Evolutionary conservation across 345 rosid genomes (phyloP), one percentile per base, ranked within the genome.

Genomic region (Acer negundo): DNA sequence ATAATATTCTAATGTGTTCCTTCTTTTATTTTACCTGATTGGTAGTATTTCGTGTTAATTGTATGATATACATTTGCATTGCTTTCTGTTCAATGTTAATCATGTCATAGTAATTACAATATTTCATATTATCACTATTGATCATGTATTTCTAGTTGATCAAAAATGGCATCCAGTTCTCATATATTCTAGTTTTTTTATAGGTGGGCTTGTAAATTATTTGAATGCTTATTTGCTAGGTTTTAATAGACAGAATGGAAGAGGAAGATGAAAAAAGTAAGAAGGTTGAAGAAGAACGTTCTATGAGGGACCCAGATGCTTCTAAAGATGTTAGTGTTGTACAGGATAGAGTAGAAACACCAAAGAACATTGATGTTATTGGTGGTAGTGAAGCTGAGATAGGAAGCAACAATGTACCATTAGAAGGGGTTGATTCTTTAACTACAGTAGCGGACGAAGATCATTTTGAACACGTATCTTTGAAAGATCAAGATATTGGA

Each of bases 381-480:
- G 71, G 79, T 62, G 82, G 75, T 61, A 80, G 78, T 70, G 75
- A 80, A 72, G 76, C 71, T 72, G 74, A 75, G 55, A 70, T 49
- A 76, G 78, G 59, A 75, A 17, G 77, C 40, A 82, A 77, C 28
- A 76, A 77, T 79, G 28, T 77, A 15, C 62, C 59, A 67, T 77
- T 53, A 67, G 79, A 83, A 62, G 91, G 69, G 74, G 76, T 42
- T 38, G 79, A 62, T 80, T 80, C 88, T 75, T 75, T 69, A 51
- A 73, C 78, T 76, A 69, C 82, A 61, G 82, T 73, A 53, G 86
- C 71, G 66, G 92, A 88, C 17, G 97, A 91, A 70, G 93, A 80
- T 23, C 90, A 90, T 76, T 94, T 96, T 84, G 99, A 94, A 82
- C 97, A 85, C 72, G 95, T 96, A 24, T 91, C 92, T 77, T 85